These are phyloP conservation scores for Raffaelea albimanens DNA, from an alignment of 2,329 filamentous ascomycete genomes.

Conservation along the genomic window DNA sequence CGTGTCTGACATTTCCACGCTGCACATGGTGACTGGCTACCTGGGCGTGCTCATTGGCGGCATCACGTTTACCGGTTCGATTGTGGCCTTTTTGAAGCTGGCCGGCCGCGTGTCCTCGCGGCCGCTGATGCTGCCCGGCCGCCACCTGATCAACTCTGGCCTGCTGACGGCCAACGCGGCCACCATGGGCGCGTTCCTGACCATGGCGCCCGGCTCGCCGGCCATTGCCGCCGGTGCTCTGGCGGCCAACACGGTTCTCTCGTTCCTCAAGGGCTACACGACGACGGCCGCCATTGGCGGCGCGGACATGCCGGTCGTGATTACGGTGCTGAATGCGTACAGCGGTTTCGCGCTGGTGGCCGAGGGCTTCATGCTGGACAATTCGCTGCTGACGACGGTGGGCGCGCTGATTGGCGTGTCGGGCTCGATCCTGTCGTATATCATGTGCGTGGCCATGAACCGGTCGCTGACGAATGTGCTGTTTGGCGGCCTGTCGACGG, in stretches of 20 bases:
- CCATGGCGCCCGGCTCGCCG: slow-evolving; percentile 71
- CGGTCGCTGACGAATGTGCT: slow-evolving; percentile 80
- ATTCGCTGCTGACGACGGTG: slow-evolving; percentile 73
- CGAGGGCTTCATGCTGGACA: slow-evolving; percentile 86
- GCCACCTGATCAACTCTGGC: slow-evolving; percentile 65
- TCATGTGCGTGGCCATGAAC: slow-evolving; percentile 87
- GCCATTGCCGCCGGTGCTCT: slow-evolving; percentile 70
- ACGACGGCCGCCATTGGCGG: slow-evolving; percentile 83
- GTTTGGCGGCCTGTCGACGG: slow-evolving; percentile 60
- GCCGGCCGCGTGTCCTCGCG: slow-evolving; percentile 73
- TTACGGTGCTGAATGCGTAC: slow-evolving; percentile 84
- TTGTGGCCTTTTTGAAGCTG: slow-evolving; percentile 83
- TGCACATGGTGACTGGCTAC: slow-evolving; percentile 81
- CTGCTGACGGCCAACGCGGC: slow-evolving; percentile 68
- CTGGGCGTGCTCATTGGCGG: slow-evolving; percentile 80
- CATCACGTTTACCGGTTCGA: slow-evolving; percentile 83
- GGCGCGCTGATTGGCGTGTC: slow-evolving; percentile 82
- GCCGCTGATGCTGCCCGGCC: slow-evolving; percentile 62
- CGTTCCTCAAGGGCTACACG: slow-evolving; percentile 79
- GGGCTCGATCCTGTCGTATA: slow-evolving; percentile 80
- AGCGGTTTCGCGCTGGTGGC: slow-evolving; percentile 85
- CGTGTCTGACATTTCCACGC: slow-evolving; percentile 58
- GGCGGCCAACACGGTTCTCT: slow-evolving; percentile 65
- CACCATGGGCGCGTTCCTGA: slow-evolving; percentile 75
- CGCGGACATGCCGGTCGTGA: slow-evolving; percentile 90